Evolutionary conservation across 2,329 filamentous ascomycete genomes (phyloP).

Genomic region (Monilinia fructigena): DNA sequence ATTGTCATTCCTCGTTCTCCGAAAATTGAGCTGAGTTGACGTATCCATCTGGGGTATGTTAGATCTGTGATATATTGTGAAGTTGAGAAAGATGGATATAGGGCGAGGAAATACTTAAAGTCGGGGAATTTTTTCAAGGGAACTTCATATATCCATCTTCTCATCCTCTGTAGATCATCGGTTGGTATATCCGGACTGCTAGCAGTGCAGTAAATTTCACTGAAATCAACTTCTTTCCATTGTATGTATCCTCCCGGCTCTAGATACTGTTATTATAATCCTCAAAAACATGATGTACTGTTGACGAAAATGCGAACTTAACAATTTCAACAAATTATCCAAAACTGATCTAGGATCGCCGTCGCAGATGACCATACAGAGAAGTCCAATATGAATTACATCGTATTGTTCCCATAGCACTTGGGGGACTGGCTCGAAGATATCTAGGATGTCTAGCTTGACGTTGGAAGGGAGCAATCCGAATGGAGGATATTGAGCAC

Average conservation of each 20-base stretch:
- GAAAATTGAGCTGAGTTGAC: conserved; percentile 11
- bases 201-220: neutral
- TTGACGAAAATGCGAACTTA: neutral
- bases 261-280: neutral
- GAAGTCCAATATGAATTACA: conserved; percentile 17
- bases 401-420: neutral
- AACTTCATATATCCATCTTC: neutral
- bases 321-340: conserved; percentile 5
- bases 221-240: conserved; percentile 18
- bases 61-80: neutral
- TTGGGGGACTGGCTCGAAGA: neutral
- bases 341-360: conserved; percentile 15
- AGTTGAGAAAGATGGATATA: neutral
- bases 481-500: neutral
- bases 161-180: neutral
- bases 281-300: neutral
- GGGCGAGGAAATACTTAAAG: conserved; percentile 2
- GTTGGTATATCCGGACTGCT: neutral
- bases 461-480: conserved; percentile 3
- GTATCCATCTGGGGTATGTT: conserved; percentile 11
- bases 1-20: conserved; percentile 2
- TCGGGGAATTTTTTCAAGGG: neutral
- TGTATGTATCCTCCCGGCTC: conserved; percentile 20
- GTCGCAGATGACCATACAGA: conserved; percentile 2
- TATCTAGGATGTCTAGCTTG: conserved; percentile 13